Evolutionary conservation across 1,284 basidiomycete genomes (phyloP).

Genomic region (Violaceomyces palustris): DNA sequence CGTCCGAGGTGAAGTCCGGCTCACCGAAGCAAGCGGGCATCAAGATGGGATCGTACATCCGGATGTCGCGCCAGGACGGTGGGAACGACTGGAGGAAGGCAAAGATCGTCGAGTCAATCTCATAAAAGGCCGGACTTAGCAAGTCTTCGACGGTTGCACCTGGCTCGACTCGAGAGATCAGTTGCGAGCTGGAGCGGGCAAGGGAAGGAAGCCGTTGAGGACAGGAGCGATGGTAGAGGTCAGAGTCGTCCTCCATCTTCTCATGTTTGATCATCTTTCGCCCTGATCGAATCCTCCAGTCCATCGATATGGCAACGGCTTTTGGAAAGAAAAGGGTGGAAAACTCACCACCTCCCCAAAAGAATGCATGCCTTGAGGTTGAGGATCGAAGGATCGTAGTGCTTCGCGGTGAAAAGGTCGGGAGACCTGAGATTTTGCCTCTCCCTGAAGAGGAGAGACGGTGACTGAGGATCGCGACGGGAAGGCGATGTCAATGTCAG

Average conservation of each 20-base stretch:
- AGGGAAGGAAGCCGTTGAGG: not conserved
- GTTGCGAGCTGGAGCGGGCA: not conserved
- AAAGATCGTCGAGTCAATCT: conserved; percentile 13
- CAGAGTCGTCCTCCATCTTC: no score
- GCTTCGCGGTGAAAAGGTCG: conserved; percentile 26
- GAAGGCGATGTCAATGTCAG: no score
- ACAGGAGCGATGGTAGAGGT: no score
- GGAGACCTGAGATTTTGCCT: conserved; percentile 32
- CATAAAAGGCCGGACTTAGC: conserved; percentile 20
- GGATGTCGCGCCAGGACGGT: conserved; percentile 16
- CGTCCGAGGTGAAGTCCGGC: conserved; percentile 19
- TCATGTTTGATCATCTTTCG: no score
- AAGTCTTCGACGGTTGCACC: conserved; percentile 15
- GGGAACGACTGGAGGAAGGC: conserved; percentile 24
- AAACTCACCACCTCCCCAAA: conserved; percentile 3
- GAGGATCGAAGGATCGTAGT: conserved; percentile 22
- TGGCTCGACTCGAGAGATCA: not conserved
- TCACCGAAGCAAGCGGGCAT: conserved; percentile 7
- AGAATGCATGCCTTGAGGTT: conserved; percentile 34
- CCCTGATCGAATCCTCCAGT: no score
- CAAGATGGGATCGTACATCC: conserved; percentile 11
- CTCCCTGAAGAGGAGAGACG: conserved; percentile 13
- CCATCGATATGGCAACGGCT: no score
- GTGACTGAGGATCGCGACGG: not conserved
- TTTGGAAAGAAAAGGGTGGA: no score